phyloP scores from a whole-genome alignment of 225 moss, liverwort and hornwort species.

The Bryoerythrophyllum caledonicum region DNA sequence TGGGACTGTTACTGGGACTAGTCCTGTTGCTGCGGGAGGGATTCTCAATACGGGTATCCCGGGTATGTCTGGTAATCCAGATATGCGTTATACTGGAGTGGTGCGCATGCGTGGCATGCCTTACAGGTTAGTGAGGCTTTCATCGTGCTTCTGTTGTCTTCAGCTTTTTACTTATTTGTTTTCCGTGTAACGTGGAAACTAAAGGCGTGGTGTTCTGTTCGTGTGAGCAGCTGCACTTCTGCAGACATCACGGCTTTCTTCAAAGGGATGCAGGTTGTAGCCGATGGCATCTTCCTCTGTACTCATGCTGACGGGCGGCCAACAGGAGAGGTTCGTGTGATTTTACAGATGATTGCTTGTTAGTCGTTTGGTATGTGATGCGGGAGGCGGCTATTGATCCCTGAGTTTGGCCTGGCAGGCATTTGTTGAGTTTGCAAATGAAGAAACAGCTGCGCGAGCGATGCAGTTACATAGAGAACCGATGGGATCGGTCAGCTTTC shows the following conservation, averaged over 20 bases:
- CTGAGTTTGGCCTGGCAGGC: constrained; percentile 56
- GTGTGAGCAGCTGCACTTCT: constrained; percentile 86
- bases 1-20: constrained; percentile 72
- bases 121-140: constrained; percentile 65
- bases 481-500: constrained; percentile 87
- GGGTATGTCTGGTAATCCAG: constrained; percentile 99
- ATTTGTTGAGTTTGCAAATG: constrained; percentile 93
- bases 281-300: constrained; percentile 97
- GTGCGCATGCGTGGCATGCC: constrained; percentile 99
- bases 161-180: background rate
- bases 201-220: constrained; percentile 18
- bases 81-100: constrained; percentile 99
- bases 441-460: constrained; percentile 97
- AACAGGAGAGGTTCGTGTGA: constrained; percentile 82
- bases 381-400: background rate
- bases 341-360: background rate
- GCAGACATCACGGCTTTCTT: constrained; percentile 99
- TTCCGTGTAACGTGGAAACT: constrained; percentile 17
- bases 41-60: constrained; percentile 96
- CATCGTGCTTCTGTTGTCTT: background rate
- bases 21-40: constrained; percentile 58
- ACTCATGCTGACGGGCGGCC: constrained; percentile 99
- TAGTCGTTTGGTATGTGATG: background rate
- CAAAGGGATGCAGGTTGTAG: constrained; percentile 98
- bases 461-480: constrained; percentile 99